Evolutionary conservation across 1,284 basidiomycete species (phyloP), one percentile per base, ranked within the genome.

Genomic region (Albatrellus sp.): DNA sequence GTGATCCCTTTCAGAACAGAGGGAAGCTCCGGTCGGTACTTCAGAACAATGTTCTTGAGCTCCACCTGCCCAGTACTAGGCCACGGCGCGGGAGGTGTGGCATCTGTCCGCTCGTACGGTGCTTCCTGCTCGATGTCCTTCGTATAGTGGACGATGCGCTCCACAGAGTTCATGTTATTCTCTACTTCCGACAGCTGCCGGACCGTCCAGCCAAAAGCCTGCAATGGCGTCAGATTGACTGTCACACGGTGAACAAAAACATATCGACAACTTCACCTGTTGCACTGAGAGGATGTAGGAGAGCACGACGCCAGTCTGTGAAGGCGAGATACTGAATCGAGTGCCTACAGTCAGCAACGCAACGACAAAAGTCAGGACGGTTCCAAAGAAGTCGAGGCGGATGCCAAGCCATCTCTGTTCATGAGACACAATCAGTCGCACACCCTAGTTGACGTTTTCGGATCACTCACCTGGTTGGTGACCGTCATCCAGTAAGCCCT

Each of bases 81-180:
- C 90, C 88, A 93, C 5, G 69, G 59, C 1, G 68, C 50, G 0
- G 75, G 59, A 0, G 81, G 80, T 50, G 73, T 77, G 37, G 61
- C 66, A 17, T 78, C 70, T 0, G 66, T 61, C 32, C 89, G 61
- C 30, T 80, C 69, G 52, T 88, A 77, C 0, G 85, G 71, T 0
- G 85, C 75, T 60, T 94, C 91, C 59, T 89, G 83, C 54, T 88
- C 84, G 24, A 90, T 61, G 40, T 75, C 68, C 30, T 72, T 72
- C 29, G 82, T 79, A 54, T 94, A 94, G 59, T 90, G 74, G 2
- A 88, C 65, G 29, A 91, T 70, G 38, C 88, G 80, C 61, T 94
- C 90, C 4, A 91, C 87, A 19, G 82, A 80, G 59, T 91, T 91
- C 84, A 93, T 91, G 60, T 92, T 77, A 59, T 93, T 92, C 62